phyloP scores from a whole-genome alignment of 164 flowering plant species.

The Pachysandra terminalis region DNA sequence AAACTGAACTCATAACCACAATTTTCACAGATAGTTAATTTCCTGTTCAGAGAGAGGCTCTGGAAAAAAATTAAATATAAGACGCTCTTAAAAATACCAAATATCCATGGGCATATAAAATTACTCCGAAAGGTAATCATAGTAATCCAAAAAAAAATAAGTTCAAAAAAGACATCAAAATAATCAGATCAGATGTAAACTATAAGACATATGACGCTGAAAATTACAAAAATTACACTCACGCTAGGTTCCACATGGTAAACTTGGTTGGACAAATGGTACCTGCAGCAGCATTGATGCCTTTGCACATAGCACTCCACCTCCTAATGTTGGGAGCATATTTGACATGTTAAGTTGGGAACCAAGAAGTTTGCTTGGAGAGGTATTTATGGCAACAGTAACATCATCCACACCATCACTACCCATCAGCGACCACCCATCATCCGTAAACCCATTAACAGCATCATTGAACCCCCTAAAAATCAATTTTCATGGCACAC shows the following conservation, averaged over 20 bases:
- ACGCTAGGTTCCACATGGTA: not conserved
- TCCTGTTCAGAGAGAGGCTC: too few species aligned
- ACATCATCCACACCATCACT: constrained; percentile 82
- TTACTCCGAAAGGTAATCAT: too few species aligned
- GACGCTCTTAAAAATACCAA: too few species aligned
- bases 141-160: too few species aligned
- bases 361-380: constrained; percentile 52
- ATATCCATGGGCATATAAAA: too few species aligned
- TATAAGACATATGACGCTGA: not conserved
- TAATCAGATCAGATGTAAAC: too few species aligned
- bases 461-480: constrained; percentile 84
- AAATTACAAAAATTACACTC: not conserved
- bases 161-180: too few species aligned
- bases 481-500: constrained; percentile 1
- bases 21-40: too few species aligned
- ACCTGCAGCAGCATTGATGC: constrained; percentile 90
- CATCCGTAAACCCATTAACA: constrained; percentile 77
- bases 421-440: constrained; percentile 73
- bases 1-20: too few species aligned
- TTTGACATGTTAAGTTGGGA: constrained; percentile 37
- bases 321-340: constrained; percentile 43
- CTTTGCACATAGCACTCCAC: constrained; percentile 79
- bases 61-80: too few species aligned
- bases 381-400: constrained; percentile 57
- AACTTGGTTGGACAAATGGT: not conserved